Conservation (phyloP, 2,329 filamentous ascomycete species). For the Aulographum hederae region DNA sequence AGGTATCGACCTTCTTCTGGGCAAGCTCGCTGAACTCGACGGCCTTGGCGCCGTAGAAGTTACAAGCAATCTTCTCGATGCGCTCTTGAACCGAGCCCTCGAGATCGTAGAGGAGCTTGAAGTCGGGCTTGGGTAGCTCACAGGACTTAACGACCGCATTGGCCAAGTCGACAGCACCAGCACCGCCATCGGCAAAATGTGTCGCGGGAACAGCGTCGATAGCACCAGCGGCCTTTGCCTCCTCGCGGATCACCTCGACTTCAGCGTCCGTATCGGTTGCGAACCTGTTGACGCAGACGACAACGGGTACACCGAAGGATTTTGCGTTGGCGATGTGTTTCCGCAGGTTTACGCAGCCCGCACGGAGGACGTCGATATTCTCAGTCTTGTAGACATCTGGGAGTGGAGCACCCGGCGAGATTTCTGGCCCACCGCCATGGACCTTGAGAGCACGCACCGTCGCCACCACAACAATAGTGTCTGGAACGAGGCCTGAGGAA, state of each 20-base stretch:
- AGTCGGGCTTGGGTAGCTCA: constrained; percentile 56
- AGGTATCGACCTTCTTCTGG: constrained; percentile 90
- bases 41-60: constrained; percentile 83
- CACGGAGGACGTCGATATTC: constrained; percentile 78
- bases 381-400: constrained; percentile 79
- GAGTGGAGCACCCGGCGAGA: constrained; percentile 71
- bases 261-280: constrained; percentile 87
- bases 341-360: constrained; percentile 81
- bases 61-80: constrained; percentile 74
- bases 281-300: constrained; percentile 96
- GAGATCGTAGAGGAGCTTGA: constrained; percentile 70
- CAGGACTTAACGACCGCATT: constrained; percentile 70
- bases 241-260: constrained; percentile 73
- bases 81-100: constrained; percentile 69
- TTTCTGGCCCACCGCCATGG: constrained; percentile 89
- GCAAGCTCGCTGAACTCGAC: constrained; percentile 91
- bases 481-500: constrained; percentile 77
- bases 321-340: constrained; percentile 91
- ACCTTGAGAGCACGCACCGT: constrained; percentile 94
- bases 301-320: constrained; percentile 77
- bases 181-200: constrained; percentile 92
- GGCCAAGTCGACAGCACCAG: constrained; percentile 75
- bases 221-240: constrained; percentile 78
- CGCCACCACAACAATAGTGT: constrained; percentile 86
- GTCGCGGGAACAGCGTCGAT: constrained; percentile 87